These are phyloP conservation scores for Microdochium paspali DNA, from an alignment of 2,329 filamentous ascomycete species.

Conservation along the genomic window DNA sequence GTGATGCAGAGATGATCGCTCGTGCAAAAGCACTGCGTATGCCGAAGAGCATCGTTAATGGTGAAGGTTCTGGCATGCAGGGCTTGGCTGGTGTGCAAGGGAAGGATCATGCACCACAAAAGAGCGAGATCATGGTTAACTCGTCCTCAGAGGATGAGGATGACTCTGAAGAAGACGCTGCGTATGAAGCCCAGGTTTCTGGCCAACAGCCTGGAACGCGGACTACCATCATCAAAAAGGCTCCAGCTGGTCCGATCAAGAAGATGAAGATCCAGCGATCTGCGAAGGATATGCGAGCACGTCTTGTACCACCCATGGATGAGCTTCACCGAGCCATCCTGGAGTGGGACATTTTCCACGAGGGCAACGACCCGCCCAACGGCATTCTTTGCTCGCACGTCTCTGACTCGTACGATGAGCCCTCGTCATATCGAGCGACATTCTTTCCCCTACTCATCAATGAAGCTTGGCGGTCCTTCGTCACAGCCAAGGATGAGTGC, in stretches of 20 bases:
- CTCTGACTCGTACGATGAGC: conserved; percentile 66
- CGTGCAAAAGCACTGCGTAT: conserved; percentile 53
- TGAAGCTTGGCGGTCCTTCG: conserved; percentile 92
- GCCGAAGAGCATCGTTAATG: conserved; percentile 45
- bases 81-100: conserved; percentile 61
- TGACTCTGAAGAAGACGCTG: conserved; percentile 52
- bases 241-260: conserved; percentile 61
- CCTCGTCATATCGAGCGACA: conserved; percentile 72
- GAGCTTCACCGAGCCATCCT: conserved; percentile 78
- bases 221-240: conserved; percentile 36
- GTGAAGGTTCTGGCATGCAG: conserved; percentile 70
- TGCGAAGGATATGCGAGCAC: conserved; percentile 87
- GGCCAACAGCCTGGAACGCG: conserved; percentile 9
- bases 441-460: conserved; percentile 86
- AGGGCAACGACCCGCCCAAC: conserved; percentile 75
- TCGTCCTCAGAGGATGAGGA: conserved; percentile 68
- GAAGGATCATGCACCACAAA: conserved; percentile 66
- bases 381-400: conserved; percentile 67
- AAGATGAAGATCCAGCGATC: conserved; percentile 75
- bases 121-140: conserved; percentile 86
- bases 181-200: conserved; percentile 27
- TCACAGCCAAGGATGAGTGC: conserved; percentile 80
- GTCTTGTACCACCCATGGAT: conserved; percentile 82
- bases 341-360: conserved; percentile 90
- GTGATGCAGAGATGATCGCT: conserved; percentile 64